phyloP scores from a whole-genome alignment of 163 green algal genomes.

The Prototheca wickerhamii region DNA sequence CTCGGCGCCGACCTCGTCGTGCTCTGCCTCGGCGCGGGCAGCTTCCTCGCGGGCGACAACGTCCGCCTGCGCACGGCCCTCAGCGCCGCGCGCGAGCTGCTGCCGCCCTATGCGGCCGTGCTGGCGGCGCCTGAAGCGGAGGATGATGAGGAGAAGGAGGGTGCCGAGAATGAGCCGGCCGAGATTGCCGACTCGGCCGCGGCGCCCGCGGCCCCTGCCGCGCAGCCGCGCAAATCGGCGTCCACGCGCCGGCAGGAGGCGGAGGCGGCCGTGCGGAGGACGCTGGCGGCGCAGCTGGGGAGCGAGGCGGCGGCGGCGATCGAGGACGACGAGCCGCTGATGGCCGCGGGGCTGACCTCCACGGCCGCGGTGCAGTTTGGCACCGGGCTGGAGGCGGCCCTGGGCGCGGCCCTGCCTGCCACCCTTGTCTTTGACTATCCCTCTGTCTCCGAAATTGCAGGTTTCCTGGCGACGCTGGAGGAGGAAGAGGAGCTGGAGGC shows the following conservation, averaged over 20 bases:
- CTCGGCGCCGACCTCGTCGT: constrained; percentile 7
- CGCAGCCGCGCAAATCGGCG: too few relatives aligned
- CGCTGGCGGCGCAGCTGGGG: constrained; percentile 25
- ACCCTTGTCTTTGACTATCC: constrained; percentile 76
- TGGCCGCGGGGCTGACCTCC: constrained; percentile 42
- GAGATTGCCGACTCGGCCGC: neutral
- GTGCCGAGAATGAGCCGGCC: neutral
- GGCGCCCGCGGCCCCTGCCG: neutral
- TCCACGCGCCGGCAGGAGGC: constrained; percentile 8
- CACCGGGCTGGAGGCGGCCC: constrained; percentile 22
- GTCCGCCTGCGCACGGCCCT: constrained; percentile 24
- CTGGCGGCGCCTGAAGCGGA: constrained; percentile 2
- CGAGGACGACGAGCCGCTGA: constrained; percentile 29
- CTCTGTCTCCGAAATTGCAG: constrained; percentile 25
- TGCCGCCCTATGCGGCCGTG: constrained; percentile 29
- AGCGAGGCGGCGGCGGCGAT: constrained; percentile 5
- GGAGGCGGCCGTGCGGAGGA: constrained; percentile 32
- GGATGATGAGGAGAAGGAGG: neutral
- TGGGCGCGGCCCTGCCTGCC: constrained; percentile 49
- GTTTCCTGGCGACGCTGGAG: constrained; percentile 17
- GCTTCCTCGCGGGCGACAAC: neutral
- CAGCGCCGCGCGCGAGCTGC: constrained; percentile 17
- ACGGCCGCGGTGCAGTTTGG: constrained; percentile 41
- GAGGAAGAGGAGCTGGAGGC: neutral
- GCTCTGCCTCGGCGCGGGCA: neutral